Conservation (phyloP, 805 yeast species). For the Kurtzmaniella cleridarum region DNA sequence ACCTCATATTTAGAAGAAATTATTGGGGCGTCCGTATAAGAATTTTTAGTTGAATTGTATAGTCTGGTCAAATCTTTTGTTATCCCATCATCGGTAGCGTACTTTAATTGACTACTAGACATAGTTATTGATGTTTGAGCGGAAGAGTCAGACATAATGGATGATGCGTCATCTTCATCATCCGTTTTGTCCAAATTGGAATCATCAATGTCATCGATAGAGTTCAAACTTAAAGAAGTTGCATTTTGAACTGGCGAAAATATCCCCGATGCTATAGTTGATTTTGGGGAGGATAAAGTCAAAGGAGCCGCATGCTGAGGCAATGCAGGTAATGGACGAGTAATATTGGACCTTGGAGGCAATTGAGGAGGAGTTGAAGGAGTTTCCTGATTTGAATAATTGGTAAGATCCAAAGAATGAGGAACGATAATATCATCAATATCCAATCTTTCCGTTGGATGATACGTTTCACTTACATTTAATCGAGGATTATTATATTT, state of each 20-base stretch:
- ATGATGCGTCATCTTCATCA: conserved; percentile 8
- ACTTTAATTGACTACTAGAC: conserved; percentile 12
- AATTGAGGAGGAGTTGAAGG: conserved; percentile 9
- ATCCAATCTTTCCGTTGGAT: conserved; percentile 17
- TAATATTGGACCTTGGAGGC: neutral
- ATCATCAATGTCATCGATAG: conserved; percentile 6
- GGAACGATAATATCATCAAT: conserved; percentile 11
- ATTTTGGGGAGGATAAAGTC: neutral
- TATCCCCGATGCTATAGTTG: neutral
- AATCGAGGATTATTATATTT: conserved; percentile 21
- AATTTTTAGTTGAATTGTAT: conserved; percentile 31
- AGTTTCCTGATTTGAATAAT: neutral
- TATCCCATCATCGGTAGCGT: conserved; percentile 12
- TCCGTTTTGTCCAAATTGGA: conserved; percentile 7
- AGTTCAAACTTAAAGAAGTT: conserved; percentile 2
- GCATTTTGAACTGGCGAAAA: no score
- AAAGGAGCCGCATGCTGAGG: neutral
- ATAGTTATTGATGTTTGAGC: conserved; percentile 11
- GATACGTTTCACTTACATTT: conserved; percentile 23
- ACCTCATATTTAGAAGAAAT: conserved; percentile 7
- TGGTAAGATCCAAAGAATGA: neutral
- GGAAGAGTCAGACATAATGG: conserved; percentile 9
- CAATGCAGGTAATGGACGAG: neutral
- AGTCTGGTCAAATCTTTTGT: conserved; percentile 18
- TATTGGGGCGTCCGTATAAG: conserved; percentile 26